phyloP scores from a whole-genome alignment of 2,329 filamentous ascomycete species.

The Penicillium sp. region DNA sequence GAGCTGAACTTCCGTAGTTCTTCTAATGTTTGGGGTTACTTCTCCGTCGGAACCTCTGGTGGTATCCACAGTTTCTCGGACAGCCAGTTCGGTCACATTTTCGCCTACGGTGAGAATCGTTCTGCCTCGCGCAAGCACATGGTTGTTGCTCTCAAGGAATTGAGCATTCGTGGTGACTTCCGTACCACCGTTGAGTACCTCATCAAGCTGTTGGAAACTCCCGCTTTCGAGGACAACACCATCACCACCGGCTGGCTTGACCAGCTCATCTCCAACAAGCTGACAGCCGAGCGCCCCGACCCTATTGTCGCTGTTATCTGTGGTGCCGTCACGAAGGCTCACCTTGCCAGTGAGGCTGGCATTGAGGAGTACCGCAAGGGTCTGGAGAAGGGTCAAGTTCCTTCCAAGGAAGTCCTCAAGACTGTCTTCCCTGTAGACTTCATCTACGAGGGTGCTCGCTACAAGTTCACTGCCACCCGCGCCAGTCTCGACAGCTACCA shows the following conservation, averaged over 20 bases:
- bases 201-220: constrained; percentile 97
- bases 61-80: constrained; percentile 99
- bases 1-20: constrained; percentile 98
- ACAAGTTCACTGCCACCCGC: constrained; percentile 96
- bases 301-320: constrained; percentile 91
- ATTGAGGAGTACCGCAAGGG: constrained; percentile 82
- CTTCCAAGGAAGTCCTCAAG: constrained; percentile 93
- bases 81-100: constrained; percentile 98
- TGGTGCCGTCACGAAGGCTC: constrained; percentile 91
- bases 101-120: constrained; percentile 97
- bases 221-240: constrained; percentile 97
- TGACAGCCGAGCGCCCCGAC: constrained; percentile 94
- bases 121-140: constrained; percentile 97
- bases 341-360: constrained; percentile 88
- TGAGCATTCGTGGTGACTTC: constrained; percentile 99
- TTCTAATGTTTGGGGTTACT: constrained; percentile 99
- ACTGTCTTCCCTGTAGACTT: constrained; percentile 98
- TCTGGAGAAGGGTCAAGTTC: constrained; percentile 95
- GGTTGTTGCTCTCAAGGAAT: constrained; percentile 96
- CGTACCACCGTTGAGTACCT: constrained; percentile 97
- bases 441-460: constrained; percentile 94
- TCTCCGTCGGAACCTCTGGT: constrained; percentile 94
- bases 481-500: constrained; percentile 93
- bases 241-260: constrained; percentile 99
- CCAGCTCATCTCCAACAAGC: constrained; percentile 95